Evolutionary conservation across 306 rosid species (phyloP).

Genomic region (Lotus japonicus): DNA sequence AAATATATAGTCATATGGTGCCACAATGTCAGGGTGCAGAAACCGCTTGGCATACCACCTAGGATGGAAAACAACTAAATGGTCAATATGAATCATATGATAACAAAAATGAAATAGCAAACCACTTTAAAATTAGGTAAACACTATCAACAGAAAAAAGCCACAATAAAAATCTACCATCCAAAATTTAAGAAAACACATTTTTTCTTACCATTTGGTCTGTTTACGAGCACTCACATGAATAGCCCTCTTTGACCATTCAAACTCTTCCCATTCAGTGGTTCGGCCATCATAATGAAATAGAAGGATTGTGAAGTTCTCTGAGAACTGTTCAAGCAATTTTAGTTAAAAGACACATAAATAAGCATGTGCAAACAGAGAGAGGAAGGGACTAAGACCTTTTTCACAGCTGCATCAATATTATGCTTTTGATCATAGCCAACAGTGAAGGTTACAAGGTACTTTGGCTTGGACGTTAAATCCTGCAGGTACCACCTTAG

Average conservation of each 20-base stretch:
- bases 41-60: conserved; percentile 99
- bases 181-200: neutral
- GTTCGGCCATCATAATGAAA: conserved; percentile 96
- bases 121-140: neutral
- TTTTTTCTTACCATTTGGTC: conserved; percentile 73
- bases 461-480: conserved; percentile 65
- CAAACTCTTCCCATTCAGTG: conserved; percentile 93
- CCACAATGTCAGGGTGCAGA: conserved; percentile 95
- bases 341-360: conserved; percentile 7
- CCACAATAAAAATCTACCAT: neutral
- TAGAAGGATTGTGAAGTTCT: conserved; percentile 73
- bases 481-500: conserved; percentile 55
- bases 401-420: conserved; percentile 84
- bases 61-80: neutral
- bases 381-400: conserved; percentile 42
- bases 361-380: conserved; percentile 5
- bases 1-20: conserved; percentile 96
- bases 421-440: conserved; percentile 67
- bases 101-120: neutral
- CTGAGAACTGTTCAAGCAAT: conserved; percentile 70
- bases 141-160: neutral
- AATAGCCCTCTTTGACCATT: conserved; percentile 91
- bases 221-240: conserved; percentile 88
- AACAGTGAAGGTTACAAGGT: conserved; percentile 97
- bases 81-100: conserved; percentile 11